Conservation (phyloP, 2,329 filamentous ascomycete species). For the Aspergillus thermomutatus region DNA sequence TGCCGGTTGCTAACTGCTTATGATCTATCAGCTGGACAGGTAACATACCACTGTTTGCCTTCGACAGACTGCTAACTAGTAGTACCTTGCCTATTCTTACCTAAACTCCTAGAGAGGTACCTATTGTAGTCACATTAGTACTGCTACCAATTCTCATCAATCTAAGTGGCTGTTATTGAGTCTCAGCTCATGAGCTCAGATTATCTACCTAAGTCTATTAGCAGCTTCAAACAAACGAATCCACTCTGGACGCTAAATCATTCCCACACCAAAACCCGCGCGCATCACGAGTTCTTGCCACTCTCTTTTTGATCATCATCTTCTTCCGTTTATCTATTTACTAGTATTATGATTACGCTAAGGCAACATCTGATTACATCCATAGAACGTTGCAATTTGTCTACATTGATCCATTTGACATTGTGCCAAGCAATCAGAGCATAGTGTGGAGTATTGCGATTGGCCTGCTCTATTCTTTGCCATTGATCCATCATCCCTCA, state of each 20-base stretch:
- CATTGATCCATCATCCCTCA: neutral
- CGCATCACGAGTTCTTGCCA: neutral
- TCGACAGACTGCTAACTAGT: neutral
- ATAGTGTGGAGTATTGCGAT: neutral
- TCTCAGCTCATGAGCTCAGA: neutral
- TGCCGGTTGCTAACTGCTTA: neutral
- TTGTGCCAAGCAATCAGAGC: neutral
- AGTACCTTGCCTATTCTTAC: neutral
- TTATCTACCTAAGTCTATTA: neutral
- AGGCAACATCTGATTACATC: neutral
- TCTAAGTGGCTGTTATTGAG: neutral
- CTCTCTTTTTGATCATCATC: neutral
- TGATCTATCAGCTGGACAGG: conserved; percentile 22
- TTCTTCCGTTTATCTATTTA: neutral
- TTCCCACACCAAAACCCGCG: neutral
- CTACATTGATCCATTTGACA: neutral
- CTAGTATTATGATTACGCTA: neutral
- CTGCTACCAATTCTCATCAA: neutral
- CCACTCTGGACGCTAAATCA: neutral
- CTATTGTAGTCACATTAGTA: neutral
- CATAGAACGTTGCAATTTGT: neutral
- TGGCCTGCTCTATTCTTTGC: neutral
- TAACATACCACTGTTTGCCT: conserved; percentile 8
- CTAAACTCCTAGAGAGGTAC: neutral
- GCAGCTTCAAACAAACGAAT: neutral